Evolutionary conservation across 202 grass and related monocot species (phyloP).

Genomic region (Panicum hallii): DNA sequence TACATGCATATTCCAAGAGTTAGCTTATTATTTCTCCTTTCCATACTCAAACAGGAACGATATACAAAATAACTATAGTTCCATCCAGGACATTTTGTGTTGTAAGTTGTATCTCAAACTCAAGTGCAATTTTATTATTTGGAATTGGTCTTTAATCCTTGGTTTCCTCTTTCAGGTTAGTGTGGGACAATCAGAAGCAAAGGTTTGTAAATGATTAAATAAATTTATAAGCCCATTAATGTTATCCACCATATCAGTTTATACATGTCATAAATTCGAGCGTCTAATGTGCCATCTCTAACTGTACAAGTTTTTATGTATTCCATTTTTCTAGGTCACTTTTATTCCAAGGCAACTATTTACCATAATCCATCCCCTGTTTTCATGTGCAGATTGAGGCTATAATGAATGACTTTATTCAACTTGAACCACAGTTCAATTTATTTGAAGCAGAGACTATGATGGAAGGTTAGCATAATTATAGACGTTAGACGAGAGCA

Average conservation of each 20-base stretch:
- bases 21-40: slow-evolving; percentile 28
- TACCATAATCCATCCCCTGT: slow-evolving; percentile 17
- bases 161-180: slow-evolving; percentile 71
- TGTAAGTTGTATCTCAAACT: slow-evolving; percentile 62
- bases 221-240: slow-evolving; percentile 36
- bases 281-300: slow-evolving; percentile 14
- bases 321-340: slow-evolving; percentile 12
- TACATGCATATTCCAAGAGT: slow-evolving; percentile 7
- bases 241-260: slow-evolving; percentile 29
- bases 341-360: neutral
- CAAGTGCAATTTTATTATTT: slow-evolving; percentile 27
- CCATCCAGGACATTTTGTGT: slow-evolving; percentile 97
- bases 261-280: neutral
- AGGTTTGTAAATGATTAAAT: slow-evolving; percentile 60
- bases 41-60: slow-evolving; percentile 68
- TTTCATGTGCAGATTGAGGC: slow-evolving; percentile 72
- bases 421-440: slow-evolving; percentile 84
- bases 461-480: slow-evolving; percentile 88
- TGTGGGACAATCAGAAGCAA: slow-evolving; percentile 97
- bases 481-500: neutral
- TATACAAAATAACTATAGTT: slow-evolving; percentile 94
- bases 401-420: slow-evolving; percentile 98
- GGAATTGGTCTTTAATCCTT: slow-evolving; percentile 35
- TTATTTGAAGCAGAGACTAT: slow-evolving; percentile 98
- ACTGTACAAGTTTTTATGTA: slow-evolving; percentile 13